Conservation (phyloP, 73 alveolate species). For the Paramecium octaurelia region DNA sequence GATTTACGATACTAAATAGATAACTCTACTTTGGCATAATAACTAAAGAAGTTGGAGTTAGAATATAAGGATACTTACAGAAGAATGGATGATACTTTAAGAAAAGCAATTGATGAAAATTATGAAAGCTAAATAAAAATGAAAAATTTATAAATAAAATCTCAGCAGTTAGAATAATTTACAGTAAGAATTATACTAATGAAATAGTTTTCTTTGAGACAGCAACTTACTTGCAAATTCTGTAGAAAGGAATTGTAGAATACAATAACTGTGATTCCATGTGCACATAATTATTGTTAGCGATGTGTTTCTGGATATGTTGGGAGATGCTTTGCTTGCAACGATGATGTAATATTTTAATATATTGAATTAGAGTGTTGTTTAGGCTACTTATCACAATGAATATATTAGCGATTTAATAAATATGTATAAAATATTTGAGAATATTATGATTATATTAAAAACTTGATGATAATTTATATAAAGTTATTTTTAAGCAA, state of each 20-base stretch:
- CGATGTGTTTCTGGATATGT: background rate
- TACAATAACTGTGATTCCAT: background rate
- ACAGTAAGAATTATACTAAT: background rate
- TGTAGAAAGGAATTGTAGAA: background rate
- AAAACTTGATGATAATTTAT: background rate
- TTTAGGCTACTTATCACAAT: background rate
- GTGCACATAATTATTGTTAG: background rate
- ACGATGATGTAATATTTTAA: background rate
- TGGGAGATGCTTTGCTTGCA: background rate
- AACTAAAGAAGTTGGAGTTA: background rate
- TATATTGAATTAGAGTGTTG: background rate
- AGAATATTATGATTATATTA: background rate
- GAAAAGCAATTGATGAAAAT: background rate
- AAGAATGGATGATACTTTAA: background rate
- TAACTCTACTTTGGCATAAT: background rate
- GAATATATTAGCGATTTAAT: background rate
- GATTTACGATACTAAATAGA: background rate
- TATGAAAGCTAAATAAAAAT: background rate
- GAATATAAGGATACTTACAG: background rate
- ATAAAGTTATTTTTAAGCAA: background rate
- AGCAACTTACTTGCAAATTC: background rate
- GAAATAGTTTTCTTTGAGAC: background rate
- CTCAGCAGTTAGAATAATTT: background rate
- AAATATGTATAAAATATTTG: background rate
- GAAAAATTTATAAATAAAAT: background rate